Percentiles rank a stretch among this genome's conserved stretches.
Conservation (phyloP, 192 early-diverging fungal species). For the Linderina pennispora region DNA sequence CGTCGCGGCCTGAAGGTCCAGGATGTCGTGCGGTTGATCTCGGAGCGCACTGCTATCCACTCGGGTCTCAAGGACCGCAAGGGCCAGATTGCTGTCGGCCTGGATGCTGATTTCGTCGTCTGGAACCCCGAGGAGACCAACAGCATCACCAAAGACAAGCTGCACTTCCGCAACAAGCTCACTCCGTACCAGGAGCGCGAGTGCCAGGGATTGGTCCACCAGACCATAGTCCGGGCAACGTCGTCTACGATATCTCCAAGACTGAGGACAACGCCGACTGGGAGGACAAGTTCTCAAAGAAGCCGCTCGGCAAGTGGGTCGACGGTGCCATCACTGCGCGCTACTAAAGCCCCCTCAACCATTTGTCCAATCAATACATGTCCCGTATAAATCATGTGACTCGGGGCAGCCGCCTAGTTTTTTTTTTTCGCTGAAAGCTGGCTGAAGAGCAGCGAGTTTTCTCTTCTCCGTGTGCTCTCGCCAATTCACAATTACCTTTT, state of each 20-base stretch:
- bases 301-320: conserved; percentile 40
- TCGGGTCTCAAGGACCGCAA: conserved; percentile 56
- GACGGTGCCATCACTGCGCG: conserved; percentile 19
- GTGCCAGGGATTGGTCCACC: conserved; percentile 59
- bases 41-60: conserved; percentile 58
- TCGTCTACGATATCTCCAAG: conserved; percentile 42
- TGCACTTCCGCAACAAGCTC: conserved; percentile 79
- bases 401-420: no score
- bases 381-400: no score
- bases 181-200: conserved; percentile 64
- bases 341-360: no score
- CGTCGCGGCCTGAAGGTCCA: conserved; percentile 55
- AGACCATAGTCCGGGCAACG: conserved; percentile 66
- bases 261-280: conserved; percentile 5
- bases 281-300: conserved; percentile 27
- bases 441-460: no score
- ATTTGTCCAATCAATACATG: no score
- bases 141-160: conserved; percentile 52
- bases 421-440: no score
- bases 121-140: conserved; percentile 66
- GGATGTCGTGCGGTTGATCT: conserved; percentile 58
- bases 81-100: conserved; percentile 61
- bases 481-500: conserved; percentile 1
- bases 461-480: conserved; percentile 1
- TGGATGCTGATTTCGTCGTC: conserved; percentile 75